Evolutionary conservation across 805 yeast genomes (phyloP).

Genomic region (Nakazawaea wickerhamii): DNA sequence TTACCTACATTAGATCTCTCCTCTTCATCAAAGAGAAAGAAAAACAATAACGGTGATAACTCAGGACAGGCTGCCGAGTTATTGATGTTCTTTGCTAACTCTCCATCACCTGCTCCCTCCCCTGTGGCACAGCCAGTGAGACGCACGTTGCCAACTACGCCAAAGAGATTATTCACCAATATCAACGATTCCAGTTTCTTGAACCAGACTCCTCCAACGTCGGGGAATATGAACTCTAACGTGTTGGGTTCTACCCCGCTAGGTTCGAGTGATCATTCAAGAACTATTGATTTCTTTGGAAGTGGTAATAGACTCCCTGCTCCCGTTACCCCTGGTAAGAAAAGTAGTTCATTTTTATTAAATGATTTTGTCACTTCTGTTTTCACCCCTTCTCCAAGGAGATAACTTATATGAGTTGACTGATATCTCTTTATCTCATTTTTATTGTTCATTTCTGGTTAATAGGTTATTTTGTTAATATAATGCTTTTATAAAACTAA

Average conservation of each 20-base stretch:
- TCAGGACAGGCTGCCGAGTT: slow-evolving; percentile 70
- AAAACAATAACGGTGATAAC: background rate
- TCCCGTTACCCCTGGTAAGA: slow-evolving; percentile 13
- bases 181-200: background rate
- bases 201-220: slow-evolving; percentile 13
- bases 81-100: slow-evolving; percentile 74
- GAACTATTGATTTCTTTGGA: slow-evolving; percentile 7
- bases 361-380: slow-evolving; percentile 39
- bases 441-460: too few species aligned
- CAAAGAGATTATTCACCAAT: slow-evolving; percentile 11
- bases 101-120: slow-evolving; percentile 39
- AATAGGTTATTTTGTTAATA: too few species aligned
- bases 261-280: slow-evolving; percentile 7
- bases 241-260: slow-evolving; percentile 14
- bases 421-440: background rate
- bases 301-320: slow-evolving; percentile 2
- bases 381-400: slow-evolving; percentile 38
- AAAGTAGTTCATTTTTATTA: slow-evolving; percentile 34
- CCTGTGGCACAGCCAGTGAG: slow-evolving; percentile 4
- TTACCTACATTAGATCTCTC: slow-evolving; percentile 14
- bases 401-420: background rate
- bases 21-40: slow-evolving; percentile 29
- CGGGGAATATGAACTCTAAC: slow-evolving; percentile 12
- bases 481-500: too few species aligned
- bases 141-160: slow-evolving; percentile 11